phyloP scores from a whole-genome alignment of 2,329 filamentous ascomycete genomes.

The Xylariaceae sp. region DNA sequence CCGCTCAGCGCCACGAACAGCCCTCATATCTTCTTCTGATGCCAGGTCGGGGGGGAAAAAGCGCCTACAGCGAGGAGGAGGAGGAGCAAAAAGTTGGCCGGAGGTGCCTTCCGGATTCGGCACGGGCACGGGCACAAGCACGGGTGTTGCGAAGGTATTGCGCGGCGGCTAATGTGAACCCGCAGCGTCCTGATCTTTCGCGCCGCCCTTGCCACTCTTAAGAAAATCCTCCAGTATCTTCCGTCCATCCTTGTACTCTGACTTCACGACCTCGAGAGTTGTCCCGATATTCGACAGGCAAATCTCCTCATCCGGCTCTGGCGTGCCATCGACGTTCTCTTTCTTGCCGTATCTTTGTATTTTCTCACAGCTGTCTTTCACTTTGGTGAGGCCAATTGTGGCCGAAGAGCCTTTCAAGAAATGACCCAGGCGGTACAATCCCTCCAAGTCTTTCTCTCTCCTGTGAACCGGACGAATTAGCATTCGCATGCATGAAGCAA shows the following conservation, averaged over 20 bases:
- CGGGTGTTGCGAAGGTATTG: too few species aligned
- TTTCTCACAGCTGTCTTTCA: conserved; percentile 91
- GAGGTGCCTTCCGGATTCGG: not conserved
- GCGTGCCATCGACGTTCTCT: conserved; percentile 70
- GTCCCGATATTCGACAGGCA: conserved; percentile 66
- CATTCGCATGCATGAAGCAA: not conserved
- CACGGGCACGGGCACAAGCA: not conserved
- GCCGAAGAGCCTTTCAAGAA: conserved; percentile 97
- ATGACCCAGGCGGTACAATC: conserved; percentile 80
- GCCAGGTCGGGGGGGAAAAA: conserved; percentile 13
- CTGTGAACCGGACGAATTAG: conserved; percentile 43
- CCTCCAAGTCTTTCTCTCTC: conserved; percentile 59
- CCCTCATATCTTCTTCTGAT: conserved; percentile 33
- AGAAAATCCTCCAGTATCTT: conserved; percentile 67
- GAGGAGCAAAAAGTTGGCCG: not conserved
- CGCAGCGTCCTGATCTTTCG: conserved; percentile 4
- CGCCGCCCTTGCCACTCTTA: conserved; percentile 17
- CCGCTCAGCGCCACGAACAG: conserved; percentile 26
- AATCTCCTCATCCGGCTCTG: conserved; percentile 59
- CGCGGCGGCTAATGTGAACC: too few species aligned
- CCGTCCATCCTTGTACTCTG: conserved; percentile 71
- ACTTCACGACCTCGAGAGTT: conserved; percentile 66
- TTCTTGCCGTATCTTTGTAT: conserved; percentile 87
- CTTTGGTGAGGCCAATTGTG: conserved; percentile 82
- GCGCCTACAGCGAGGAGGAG: conserved; percentile 1